phyloP scores from a whole-genome alignment of 192 early-diverging fungal species.

The Rhizophlyctis rosea region DNA sequence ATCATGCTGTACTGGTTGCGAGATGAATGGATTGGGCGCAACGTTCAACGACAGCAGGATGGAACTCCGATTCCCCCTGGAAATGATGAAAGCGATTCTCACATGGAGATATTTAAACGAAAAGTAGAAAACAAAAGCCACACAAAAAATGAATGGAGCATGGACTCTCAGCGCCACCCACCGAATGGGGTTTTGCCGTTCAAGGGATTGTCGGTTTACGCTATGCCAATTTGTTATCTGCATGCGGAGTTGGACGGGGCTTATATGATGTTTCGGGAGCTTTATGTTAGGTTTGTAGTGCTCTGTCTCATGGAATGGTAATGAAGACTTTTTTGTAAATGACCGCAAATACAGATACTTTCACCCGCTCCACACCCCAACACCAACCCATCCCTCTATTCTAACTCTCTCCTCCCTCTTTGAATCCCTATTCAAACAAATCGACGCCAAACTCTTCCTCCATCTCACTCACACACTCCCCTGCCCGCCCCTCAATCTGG shows the following conservation, averaged over 20 bases:
- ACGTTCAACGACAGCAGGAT: neutral
- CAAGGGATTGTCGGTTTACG: slow-evolving; percentile 47
- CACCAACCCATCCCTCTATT: slow-evolving; percentile 13
- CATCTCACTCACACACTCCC: slow-evolving; percentile 36
- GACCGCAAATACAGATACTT: slow-evolving; percentile 38
- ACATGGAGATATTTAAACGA: neutral
- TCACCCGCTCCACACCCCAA: slow-evolving; percentile 43
- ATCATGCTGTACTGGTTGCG: slow-evolving; percentile 49
- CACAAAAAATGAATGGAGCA: slow-evolving; percentile 8
- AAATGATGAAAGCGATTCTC: slow-evolving; percentile 1
- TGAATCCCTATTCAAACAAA: slow-evolving; percentile 49
- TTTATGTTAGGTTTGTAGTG: slow-evolving; percentile 42
- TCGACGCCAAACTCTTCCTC: slow-evolving; percentile 39
- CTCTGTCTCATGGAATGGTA: neutral
- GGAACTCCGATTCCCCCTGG: no score
- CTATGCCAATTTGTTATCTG: slow-evolving; percentile 53
- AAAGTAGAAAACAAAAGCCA: no score
- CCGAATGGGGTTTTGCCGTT: slow-evolving; percentile 55
- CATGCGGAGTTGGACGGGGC: slow-evolving; percentile 37
- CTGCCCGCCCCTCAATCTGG: slow-evolving; percentile 35
- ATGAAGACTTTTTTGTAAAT: neutral
- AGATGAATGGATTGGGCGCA: slow-evolving; percentile 45
- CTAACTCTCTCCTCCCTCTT: slow-evolving; percentile 34
- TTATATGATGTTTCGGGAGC: slow-evolving; percentile 52
- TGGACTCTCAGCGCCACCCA: slow-evolving; percentile 24